Evolutionary conservation across 106 monocot genomes (phyloP), one percentile per base, ranked within the genome.

Genomic region (Dioscorea zingiberensis): DNA sequence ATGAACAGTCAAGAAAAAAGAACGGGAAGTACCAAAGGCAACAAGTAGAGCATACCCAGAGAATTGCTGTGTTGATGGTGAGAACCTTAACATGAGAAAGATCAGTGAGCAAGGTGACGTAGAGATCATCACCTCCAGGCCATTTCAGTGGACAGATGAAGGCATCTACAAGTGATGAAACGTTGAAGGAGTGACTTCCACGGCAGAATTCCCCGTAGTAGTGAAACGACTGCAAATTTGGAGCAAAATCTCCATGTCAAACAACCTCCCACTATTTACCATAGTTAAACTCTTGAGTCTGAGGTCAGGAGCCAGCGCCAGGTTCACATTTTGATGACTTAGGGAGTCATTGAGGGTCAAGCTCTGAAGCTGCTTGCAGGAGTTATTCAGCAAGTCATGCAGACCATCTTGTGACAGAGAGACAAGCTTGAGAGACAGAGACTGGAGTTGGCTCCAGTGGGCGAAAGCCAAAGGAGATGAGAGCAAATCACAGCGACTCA

Each of bases 81-180:
- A 84, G 77, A 69, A 80, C 27, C 56, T 74, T 73, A 22, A 80
- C 80, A 63, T 84, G 80, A 8, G 73, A 63, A 48, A 84, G 48
- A 51, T 70, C 70, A 13, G 69, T 51, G 48, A 84, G n/a, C 27
- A 80, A 5, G 51, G 17, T 21, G 71, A 15, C 2, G 72, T 55
- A 38, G 16, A 26, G 21, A 72, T 47, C 67, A 68, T 60, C 21
- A 65, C 66, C 44, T 61, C 53, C 3, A 24, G 47, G 27, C 61
- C n/a, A n/a, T n/a, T 67, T 0, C 18, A 48, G 44, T 13, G 47
- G 67, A 30, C 55, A 59, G 14, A 85, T 63, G 27, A 62, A 81
- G 11, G 77, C 77, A 64, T 85, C 80, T 2, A 16, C 67, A 48
- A 85, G 22, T 6, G 70, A 70, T 13, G 81, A 74, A 9, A 85